Conservation (phyloP, 306 rosid species). For the Vigna unguiculata region DNA sequence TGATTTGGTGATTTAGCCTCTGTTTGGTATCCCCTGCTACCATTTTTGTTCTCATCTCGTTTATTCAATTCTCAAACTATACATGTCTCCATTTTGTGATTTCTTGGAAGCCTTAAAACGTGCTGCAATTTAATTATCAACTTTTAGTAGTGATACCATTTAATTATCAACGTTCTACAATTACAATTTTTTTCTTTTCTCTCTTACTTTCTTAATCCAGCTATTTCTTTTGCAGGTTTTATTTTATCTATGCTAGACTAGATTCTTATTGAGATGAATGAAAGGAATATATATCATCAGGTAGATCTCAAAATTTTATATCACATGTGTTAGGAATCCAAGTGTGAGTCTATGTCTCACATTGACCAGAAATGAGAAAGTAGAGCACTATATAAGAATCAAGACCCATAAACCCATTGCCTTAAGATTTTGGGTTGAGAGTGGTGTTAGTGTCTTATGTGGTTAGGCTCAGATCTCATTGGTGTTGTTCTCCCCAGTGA, state of each 20-base stretch:
- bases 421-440: no score
- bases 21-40: constrained; percentile 70
- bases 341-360: no score
- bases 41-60: constrained; percentile 42
- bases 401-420: no score
- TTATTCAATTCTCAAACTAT: not conserved
- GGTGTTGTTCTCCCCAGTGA: no score
- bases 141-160: constrained; percentile 38
- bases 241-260: constrained; percentile 33
- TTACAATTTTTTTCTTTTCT: constrained; percentile 1
- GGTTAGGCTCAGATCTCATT: no score
- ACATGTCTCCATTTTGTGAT: constrained; percentile 30
- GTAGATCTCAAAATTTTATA: constrained; percentile 32
- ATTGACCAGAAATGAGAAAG: no score
- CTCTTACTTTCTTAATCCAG: not conserved
- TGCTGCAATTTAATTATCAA: constrained; percentile 46
- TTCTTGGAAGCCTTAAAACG: constrained; percentile 43
- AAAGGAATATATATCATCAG: constrained; percentile 26
- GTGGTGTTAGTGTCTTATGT: no score
- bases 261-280: constrained; percentile 46
- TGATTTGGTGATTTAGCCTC: constrained; percentile 46
- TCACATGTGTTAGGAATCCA: no score
- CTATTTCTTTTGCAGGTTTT: constrained; percentile 28
- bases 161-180: not conserved
- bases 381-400: no score